phyloP scores from a whole-genome alignment of 345 rosid species.

The Populus alba region DNA sequence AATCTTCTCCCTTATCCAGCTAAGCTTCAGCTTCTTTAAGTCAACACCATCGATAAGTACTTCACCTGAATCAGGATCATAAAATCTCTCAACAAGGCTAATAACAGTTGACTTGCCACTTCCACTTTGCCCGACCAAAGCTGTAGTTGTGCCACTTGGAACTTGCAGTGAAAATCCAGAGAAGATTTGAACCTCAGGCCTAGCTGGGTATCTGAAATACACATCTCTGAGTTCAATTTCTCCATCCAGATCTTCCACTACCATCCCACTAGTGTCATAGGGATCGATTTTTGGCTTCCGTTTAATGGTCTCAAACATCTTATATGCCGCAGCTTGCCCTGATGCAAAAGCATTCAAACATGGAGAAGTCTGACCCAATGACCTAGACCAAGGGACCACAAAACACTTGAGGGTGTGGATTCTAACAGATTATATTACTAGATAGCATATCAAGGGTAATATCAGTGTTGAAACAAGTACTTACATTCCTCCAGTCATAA shows the following conservation, averaged over 20 bases:
- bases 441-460: background rate
- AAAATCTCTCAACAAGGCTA: constrained; percentile 64
- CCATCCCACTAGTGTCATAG: constrained; percentile 41
- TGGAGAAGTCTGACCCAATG: constrained; percentile 67
- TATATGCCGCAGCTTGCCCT: constrained; percentile 67
- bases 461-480: background rate
- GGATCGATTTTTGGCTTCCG: constrained; percentile 55
- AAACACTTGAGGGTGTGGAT: background rate
- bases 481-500: constrained; percentile 81
- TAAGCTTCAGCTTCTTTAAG: constrained; percentile 51
- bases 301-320: constrained; percentile 68
- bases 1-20: constrained; percentile 55
- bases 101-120: constrained; percentile 75
- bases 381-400: constrained; percentile 29
- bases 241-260: constrained; percentile 46
- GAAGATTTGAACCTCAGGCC: constrained; percentile 64
- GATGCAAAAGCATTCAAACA: constrained; percentile 59
- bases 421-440: background rate
- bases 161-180: constrained; percentile 55
- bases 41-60: constrained; percentile 57
- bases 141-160: constrained; percentile 55
- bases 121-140: constrained; percentile 76
- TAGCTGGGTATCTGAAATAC: constrained; percentile 63
- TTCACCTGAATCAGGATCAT: constrained; percentile 68
- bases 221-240: constrained; percentile 61